A percentile compares a stretch with the other conserved stretches of the same genome.
Conservation (phyloP, 495 filamentous ascomycete genomes). For the Margaritispora aquatica region DNA sequence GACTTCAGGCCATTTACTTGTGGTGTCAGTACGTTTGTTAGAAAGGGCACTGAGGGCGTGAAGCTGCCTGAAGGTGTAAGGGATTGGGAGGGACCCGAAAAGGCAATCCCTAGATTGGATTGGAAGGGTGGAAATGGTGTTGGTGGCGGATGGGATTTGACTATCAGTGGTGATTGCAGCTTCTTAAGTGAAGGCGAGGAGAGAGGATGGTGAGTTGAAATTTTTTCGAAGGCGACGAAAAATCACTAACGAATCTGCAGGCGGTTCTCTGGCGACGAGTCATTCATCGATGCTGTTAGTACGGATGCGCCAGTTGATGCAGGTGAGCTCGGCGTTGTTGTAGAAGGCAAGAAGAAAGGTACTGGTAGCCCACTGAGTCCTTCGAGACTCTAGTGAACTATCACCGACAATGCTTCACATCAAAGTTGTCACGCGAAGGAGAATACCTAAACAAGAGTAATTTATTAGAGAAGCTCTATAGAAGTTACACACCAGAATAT, state of each 20-base stretch:
- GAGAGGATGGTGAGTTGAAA: slow-evolving; percentile 69
- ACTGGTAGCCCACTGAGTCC: not conserved
- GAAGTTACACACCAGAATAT: not conserved
- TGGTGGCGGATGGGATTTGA: slow-evolving; percentile 73
- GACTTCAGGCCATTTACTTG: slow-evolving; percentile 90
- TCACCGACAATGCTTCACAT: not conserved
- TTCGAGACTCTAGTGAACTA: not conserved
- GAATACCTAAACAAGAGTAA: not conserved
- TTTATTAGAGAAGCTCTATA: not conserved
- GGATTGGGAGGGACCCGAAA: slow-evolving; percentile 28
- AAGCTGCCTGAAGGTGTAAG: slow-evolving; percentile 20
- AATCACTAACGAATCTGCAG: slow-evolving; percentile 31
- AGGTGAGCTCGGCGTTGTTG: slow-evolving; percentile 29
- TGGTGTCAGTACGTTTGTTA: slow-evolving; percentile 54
- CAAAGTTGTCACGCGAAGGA: not conserved
- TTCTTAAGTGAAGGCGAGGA: slow-evolving; percentile 77
- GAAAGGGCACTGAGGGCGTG: slow-evolving; percentile 21
- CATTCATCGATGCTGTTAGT: slow-evolving; percentile 40
- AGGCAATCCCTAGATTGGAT: slow-evolving; percentile 35
- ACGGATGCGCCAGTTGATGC: slow-evolving; percentile 22
- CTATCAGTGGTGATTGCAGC: slow-evolving; percentile 73
- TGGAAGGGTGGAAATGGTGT: slow-evolving; percentile 66
- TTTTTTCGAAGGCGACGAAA: not conserved
- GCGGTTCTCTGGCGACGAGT: slow-evolving; percentile 73
- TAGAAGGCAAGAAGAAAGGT: slow-evolving; percentile 22